phyloP scores from a whole-genome alignment of 179 eudicot genomes.

The Beta macrorhiza region DNA sequence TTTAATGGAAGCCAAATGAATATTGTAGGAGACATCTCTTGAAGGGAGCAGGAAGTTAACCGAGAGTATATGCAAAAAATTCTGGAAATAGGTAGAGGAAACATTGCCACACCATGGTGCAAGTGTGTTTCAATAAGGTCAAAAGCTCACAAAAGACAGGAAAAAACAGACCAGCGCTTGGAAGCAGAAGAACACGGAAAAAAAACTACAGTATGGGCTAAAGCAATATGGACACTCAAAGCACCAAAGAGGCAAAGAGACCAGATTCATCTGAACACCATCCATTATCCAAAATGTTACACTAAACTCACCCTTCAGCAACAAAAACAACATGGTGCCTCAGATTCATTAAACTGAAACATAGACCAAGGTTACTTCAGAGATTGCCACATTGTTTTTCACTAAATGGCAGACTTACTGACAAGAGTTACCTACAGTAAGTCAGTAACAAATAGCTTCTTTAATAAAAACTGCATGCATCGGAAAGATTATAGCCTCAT shows the following conservation, averaged over 20 bases:
- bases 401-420: too few relatives aligned
- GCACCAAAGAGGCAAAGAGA: not conserved
- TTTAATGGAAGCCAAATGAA: too few relatives aligned
- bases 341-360: too few relatives aligned
- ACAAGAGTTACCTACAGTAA: too few relatives aligned
- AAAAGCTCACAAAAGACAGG: not conserved
- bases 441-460: too few relatives aligned
- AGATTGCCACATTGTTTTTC: too few relatives aligned
- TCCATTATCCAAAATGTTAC: not conserved
- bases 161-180: not conserved
- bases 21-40: too few relatives aligned
- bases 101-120: not conserved
- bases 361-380: too few relatives aligned
- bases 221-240: not conserved
- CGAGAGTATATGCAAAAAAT: too few relatives aligned
- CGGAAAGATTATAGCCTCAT: too few relatives aligned
- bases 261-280: not conserved
- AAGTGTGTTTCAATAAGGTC: not conserved
- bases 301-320: not conserved
- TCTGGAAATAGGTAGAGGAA: not conserved
- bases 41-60: too few relatives aligned
- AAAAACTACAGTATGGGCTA: not conserved
- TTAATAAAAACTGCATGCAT: too few relatives aligned
- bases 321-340: not conserved
- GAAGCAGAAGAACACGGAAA: not conserved